Percentiles rank a stretch among this genome's conserved stretches.
Evolutionary conservation across 2,329 filamentous ascomycete species (phyloP).

Genomic region (Cryoendolithus antarcticus): DNA sequence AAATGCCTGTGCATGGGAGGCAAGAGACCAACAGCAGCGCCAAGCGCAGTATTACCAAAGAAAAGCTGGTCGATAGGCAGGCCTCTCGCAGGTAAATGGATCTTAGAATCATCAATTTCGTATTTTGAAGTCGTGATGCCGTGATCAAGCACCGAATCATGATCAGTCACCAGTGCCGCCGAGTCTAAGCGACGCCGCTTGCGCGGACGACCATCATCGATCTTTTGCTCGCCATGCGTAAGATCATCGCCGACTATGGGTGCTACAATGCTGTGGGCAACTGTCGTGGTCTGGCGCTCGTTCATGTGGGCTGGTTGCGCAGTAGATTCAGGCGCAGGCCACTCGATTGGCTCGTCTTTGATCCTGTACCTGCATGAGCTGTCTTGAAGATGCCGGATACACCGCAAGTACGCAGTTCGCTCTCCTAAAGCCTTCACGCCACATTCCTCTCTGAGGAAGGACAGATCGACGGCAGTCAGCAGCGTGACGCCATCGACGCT

Average conservation of each 20-base stretch:
- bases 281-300: neutral
- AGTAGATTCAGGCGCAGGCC: neutral
- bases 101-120: neutral
- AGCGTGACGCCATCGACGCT: conserved; percentile 54
- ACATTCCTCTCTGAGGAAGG: conserved; percentile 41
- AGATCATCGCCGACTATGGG: neutral
- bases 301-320: neutral
- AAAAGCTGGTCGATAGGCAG: conserved; percentile 23
- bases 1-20: conserved; percentile 1
- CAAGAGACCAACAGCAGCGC: conserved; percentile 10
- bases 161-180: neutral
- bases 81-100: conserved; percentile 11
- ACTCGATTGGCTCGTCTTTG: neutral
- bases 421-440: conserved; percentile 47
- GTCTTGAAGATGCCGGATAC: conserved; percentile 45
- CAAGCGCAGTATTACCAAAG: conserved; percentile 19
- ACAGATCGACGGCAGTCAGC: conserved; percentile 42
- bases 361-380: conserved; percentile 34
- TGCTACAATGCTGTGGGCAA: no score
- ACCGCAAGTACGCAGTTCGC: conserved; percentile 44
- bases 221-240: conserved; percentile 14
- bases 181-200: conserved; percentile 18
- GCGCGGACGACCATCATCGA: conserved; percentile 18
- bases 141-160: neutral
- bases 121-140: neutral